Conservation (phyloP, 2,329 filamentous ascomycete species). For the Cytospora schulzeri region DNA sequence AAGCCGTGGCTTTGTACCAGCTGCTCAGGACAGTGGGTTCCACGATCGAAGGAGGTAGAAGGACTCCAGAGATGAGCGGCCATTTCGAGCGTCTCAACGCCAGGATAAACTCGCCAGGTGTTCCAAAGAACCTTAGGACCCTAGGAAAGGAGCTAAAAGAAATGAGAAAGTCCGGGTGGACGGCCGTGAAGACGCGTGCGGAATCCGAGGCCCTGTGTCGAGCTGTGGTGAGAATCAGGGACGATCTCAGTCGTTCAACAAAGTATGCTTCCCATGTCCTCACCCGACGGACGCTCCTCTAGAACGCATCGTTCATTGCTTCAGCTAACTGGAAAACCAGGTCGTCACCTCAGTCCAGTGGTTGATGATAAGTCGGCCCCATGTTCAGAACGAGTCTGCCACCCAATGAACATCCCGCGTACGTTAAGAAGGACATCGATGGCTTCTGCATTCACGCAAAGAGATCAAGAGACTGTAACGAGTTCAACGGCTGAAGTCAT, state of each 20-base stretch:
- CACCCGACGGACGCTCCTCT: not conserved
- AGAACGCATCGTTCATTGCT: too few relatives aligned
- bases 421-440: not conserved
- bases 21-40: constrained; percentile 3
- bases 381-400: not conserved
- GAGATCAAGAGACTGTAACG: too few relatives aligned
- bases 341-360: not conserved
- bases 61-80: not conserved
- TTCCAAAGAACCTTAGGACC: not conserved
- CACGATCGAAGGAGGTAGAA: not conserved
- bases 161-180: not conserved
- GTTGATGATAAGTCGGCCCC: not conserved
- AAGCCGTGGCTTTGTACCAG: constrained; percentile 7
- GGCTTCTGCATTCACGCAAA: too few relatives aligned
- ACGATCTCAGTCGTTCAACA: not conserved
- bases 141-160: not conserved
- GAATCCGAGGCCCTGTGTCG: not conserved
- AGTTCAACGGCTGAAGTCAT: too few relatives aligned
- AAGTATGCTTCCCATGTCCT: not conserved
- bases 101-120: not conserved
- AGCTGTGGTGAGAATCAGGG: not conserved
- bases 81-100: not conserved
- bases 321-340: not conserved
- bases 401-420: not conserved
- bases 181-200: not conserved